Percentiles rank a stretch among this genome's conserved stretches.
phyloP scores from a whole-genome alignment of 345 rosid genomes.

The Eucalyptus coolabah region DNA sequence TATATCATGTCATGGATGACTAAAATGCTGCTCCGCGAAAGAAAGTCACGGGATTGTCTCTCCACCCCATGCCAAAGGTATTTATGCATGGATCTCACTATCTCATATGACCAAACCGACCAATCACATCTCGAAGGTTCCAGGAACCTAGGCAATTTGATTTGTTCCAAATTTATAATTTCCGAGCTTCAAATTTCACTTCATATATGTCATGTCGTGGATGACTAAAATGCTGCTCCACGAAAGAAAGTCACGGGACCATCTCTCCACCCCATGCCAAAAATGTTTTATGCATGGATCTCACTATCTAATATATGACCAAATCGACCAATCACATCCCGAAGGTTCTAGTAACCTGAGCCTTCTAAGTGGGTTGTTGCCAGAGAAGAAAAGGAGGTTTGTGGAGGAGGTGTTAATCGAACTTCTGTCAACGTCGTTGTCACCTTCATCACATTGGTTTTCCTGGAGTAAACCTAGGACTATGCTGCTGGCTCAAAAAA shows the following conservation, averaged over 20 bases:
- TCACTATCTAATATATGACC: no score
- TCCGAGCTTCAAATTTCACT: no score
- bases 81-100: background rate
- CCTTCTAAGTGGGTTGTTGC: background rate
- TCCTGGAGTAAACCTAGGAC: background rate
- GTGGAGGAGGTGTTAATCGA: background rate
- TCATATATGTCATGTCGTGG: no score
- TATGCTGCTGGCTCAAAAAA: background rate
- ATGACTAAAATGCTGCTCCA: no score
- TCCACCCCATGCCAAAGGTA: background rate
- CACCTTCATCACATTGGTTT: background rate
- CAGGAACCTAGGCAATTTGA: background rate
- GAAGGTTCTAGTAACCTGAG: no score
- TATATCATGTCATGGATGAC: background rate
- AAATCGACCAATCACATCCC: no score
- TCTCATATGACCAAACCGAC: background rate
- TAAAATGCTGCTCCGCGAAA: background rate
- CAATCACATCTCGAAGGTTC: background rate
- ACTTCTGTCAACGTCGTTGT: background rate
- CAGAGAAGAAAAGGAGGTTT: background rate
- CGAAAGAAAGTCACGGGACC: no score
- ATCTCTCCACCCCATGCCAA: no score
- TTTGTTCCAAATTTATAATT: no score
- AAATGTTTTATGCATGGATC: no score
- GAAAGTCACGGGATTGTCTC: background rate